A percentile compares a stretch with the other conserved stretches of the same genome.
Evolutionary conservation across 2,329 filamentous ascomycete species (phyloP).

Genomic region (Talaromyces verruculosus): DNA sequence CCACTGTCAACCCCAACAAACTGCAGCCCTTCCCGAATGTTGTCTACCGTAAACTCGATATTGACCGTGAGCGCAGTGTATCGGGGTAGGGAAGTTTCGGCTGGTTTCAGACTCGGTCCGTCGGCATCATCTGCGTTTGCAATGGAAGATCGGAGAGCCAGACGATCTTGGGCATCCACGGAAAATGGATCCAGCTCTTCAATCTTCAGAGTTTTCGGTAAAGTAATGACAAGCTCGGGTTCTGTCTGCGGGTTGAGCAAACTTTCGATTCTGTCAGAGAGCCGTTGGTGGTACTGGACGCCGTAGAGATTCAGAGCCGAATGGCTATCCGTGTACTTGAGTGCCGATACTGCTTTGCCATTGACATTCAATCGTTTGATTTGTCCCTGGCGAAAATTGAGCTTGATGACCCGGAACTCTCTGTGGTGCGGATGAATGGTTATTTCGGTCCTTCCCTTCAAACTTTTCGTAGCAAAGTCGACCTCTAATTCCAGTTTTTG

Average conservation of each 20-base stretch:
- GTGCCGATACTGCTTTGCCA: constrained; percentile 39
- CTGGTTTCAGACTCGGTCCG: constrained; percentile 35
- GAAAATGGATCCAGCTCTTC: constrained; percentile 59
- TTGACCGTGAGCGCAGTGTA: constrained; percentile 63
- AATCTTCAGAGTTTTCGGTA: constrained; percentile 63
- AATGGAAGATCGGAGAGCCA: constrained; percentile 44
- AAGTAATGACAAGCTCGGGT: constrained; percentile 58
- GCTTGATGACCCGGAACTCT: constrained; percentile 55
- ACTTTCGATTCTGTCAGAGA: constrained; percentile 67
- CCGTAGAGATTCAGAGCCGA: constrained; percentile 55
- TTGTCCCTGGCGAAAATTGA: constrained; percentile 64
- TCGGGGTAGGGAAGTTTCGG: constrained; percentile 44
- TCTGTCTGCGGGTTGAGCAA: constrained; percentile 53
- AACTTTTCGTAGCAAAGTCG: constrained; percentile 72
- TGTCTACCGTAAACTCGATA: constrained; percentile 75
- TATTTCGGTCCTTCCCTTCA: constrained; percentile 79
- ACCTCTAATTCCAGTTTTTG: constrained; percentile 89
- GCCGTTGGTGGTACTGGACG: constrained; percentile 72
- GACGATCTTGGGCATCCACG: constrained; percentile 49
- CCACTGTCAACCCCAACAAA: constrained; percentile 82
- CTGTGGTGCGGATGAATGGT: constrained; percentile 66
- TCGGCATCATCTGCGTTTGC: constrained; percentile 41
- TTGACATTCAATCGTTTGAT: constrained; percentile 54
- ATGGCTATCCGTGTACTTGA: constrained; percentile 45
- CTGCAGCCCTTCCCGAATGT: constrained; percentile 81